Evolutionary conservation across 73 alveolate species (phyloP), one percentile per base, ranked within the genome.

Genomic region (Paraurostyla sp.): DNA sequence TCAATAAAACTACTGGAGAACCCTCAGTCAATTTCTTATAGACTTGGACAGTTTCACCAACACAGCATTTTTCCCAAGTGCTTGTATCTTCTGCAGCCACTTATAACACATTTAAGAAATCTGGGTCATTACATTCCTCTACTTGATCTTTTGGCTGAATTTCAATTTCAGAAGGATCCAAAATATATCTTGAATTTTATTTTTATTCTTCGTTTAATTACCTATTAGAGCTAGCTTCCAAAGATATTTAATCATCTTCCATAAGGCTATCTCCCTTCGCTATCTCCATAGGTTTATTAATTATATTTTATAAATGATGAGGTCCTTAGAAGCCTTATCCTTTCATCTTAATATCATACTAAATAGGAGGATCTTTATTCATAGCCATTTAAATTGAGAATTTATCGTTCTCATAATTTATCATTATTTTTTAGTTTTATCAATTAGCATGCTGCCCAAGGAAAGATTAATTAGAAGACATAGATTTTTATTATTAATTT

Each of bases 21-120:
- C 87, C 86, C 62, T 83, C 90, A 54, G 54, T 71, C 80, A 63
- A 69, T 58, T 83, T 83, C 76, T 48, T 83, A 48, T 83, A 83
- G 25, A 83, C 92, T 3, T 25, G 22, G 13, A 83, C 76, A 27
- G 20, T 40, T 13, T 83, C 71, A 45, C 62, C 68, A 11, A 43
- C 11, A 6, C 86, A 68, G 49, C 50, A 51, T 54, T 43, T 32
- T 0, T 69, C 78, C 95, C 95, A 90, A 3, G 60, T 1, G 30
- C 56, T 25, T 13, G 57, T 71, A 54, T 83, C 95, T 23, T 81
- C 90, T 0, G 65, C 90, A 4, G 73, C 75, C 16, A 40, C 56
- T 54, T 23, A 50, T 69, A 82, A n/a, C 0, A 90, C 73, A 7
- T 90, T 80, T 6, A 33, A n/a, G 81, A 90, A 90, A 40, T 90